Conservation (phyloP, 805 yeast species). For the Myxozyma udenii region DNA sequence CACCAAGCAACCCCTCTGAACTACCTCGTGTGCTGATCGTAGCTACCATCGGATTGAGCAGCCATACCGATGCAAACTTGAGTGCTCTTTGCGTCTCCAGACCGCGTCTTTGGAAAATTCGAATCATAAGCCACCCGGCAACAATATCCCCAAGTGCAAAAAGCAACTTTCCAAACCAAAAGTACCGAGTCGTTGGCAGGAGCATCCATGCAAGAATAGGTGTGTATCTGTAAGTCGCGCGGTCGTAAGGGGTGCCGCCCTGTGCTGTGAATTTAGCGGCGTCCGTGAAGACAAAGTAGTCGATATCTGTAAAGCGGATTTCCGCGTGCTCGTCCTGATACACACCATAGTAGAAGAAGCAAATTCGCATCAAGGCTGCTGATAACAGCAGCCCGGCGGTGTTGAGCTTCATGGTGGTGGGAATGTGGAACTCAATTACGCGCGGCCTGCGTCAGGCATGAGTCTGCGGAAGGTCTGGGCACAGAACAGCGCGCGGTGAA, state of each 20-base stretch:
- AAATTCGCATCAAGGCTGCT: slow-evolving; percentile 47
- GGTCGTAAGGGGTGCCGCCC: slow-evolving; percentile 67
- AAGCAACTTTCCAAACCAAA: slow-evolving; percentile 72
- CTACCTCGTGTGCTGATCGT: slow-evolving; percentile 92
- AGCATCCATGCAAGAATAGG: slow-evolving; percentile 85
- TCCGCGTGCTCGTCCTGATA: slow-evolving; percentile 80
- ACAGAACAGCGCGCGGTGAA: too few species aligned
- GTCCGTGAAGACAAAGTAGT: slow-evolving; percentile 89
- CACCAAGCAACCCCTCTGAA: slow-evolving; percentile 84
- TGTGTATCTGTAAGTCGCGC: slow-evolving; percentile 92
- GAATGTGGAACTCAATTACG: too few species aligned
- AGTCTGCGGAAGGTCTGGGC: too few species aligned
- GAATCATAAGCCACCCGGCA: slow-evolving; percentile 65
- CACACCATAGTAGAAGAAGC: slow-evolving; percentile 70
- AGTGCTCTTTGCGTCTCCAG: slow-evolving; percentile 40
- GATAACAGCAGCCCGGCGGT: slow-evolving; percentile 17
- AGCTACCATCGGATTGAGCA: slow-evolving; percentile 90
- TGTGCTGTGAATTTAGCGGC: slow-evolving; percentile 70
- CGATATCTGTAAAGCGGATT: slow-evolving; percentile 89
- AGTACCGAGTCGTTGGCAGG: slow-evolving; percentile 57
- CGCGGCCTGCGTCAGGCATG: too few species aligned
- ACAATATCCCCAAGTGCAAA: slow-evolving; percentile 75
- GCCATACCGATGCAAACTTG: slow-evolving; percentile 64
- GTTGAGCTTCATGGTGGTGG: slow-evolving; percentile 21
- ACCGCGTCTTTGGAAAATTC: slow-evolving; percentile 40